phyloP scores from a whole-genome alignment of 1,284 basidiomycete genomes.

The Porodaedalea pini region DNA sequence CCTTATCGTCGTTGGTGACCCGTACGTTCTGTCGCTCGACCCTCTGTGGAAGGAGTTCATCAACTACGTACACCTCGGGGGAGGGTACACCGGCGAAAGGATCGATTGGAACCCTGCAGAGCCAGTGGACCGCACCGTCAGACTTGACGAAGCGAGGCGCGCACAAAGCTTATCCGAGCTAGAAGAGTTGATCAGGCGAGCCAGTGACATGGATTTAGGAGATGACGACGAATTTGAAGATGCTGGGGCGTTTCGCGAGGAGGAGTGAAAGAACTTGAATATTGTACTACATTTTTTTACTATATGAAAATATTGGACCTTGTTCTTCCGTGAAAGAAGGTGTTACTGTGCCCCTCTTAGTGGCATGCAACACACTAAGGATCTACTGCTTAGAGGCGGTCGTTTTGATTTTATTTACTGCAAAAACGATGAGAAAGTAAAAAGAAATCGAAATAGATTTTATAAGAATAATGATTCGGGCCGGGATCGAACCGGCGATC shows the following conservation, averaged over 20 bases:
- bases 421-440: neutral
- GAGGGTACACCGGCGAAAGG: slow-evolving; percentile 45
- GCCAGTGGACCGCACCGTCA: slow-evolving; percentile 28
- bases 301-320: too few relatives aligned
- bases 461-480: slow-evolving; percentile 10
- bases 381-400: too few relatives aligned
- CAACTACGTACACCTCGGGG: slow-evolving; percentile 43
- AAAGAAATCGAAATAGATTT: slow-evolving; percentile 28
- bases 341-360: too few relatives aligned
- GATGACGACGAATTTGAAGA: neutral
- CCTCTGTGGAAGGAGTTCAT: slow-evolving; percentile 51
- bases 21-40: slow-evolving; percentile 47
- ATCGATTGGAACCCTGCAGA: slow-evolving; percentile 49
- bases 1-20: slow-evolving; percentile 55
- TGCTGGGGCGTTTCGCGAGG: neutral
- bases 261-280: neutral
- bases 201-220: slow-evolving; percentile 9
- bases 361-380: too few relatives aligned
- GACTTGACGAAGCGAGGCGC: slow-evolving; percentile 16
- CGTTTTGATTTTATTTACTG: too few relatives aligned
- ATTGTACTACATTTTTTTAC: too few relatives aligned
- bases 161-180: slow-evolving; percentile 15
- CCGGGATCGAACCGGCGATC: slow-evolving; percentile 23
- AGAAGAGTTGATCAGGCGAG: slow-evolving; percentile 22
- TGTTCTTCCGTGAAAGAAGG: too few relatives aligned